Base-by-base conservation (phyloP, 495 filamentous ascomycete genomes). In the Xylaria flabelliformis region DNA sequence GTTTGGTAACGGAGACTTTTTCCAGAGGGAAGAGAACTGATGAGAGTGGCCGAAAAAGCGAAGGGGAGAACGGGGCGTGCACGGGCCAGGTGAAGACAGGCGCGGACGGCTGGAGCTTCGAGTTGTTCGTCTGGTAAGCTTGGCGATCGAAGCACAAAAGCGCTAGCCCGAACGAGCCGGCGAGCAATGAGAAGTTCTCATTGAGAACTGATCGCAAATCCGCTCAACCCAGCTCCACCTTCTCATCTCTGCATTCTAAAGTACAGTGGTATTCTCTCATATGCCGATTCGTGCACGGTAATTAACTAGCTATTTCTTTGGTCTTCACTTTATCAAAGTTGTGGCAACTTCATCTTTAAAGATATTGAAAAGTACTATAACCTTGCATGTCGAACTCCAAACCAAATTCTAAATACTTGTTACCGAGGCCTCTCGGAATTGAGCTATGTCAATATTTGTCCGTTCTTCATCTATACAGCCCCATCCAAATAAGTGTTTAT, bases 1-100 rank as follows among this genome's bases (percentile, higher is more conserved):
- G 73, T 74, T 75, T 74, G 51, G 67, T 71, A 75, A 77, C 73
- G 74, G 78, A 80, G 78, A 75, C 76, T 77, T 78, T 79, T 76
- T 76, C 65, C 66, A 71, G 69, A 77, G 72, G 55, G 67, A 69
- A 75, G 68, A 74, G 73, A 73, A 64, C 12, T 69, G 72, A 68
- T 62, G 70, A 72, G 71, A 70, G 74, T 56, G 67, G 69, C 68
- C 65, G 74, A 75, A 79, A 79, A 73, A 56, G 50, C 39, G 75
- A 76, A 74, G 70, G 75, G 74, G 19, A 69, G 70, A 67, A 62
- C 55, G 56, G 71, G 70, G 55, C 56, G 29, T 21, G 71, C 71
- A 73, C 71, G 21, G 64, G 67, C 71, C 71, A 73, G 55, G 26
- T 41, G 36, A 13, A 21, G 21, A 36, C 58, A 41, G 58, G 32